Conservation (phyloP, 768 basidiomycete species). For the Suillus alpinus region DNA sequence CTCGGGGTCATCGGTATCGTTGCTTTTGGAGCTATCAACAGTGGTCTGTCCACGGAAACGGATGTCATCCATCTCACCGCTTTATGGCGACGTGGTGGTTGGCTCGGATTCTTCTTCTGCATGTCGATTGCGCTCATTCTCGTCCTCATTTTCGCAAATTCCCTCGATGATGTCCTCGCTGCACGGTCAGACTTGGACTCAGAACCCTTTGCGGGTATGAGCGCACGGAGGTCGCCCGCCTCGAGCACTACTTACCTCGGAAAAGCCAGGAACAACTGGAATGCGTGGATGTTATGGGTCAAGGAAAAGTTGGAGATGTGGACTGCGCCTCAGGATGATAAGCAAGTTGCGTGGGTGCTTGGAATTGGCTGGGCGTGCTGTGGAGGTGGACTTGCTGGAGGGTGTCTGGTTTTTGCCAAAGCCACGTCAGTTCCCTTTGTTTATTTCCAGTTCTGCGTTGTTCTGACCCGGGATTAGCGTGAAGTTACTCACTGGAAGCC, state of each 20-base stretch:
- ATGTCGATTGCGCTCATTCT: constrained; percentile 68
- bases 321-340: constrained; percentile 81
- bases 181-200: constrained; percentile 69
- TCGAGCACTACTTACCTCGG: constrained; percentile 27
- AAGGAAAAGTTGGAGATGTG: constrained; percentile 66
- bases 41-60: constrained; percentile 72
- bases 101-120: constrained; percentile 88
- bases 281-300: constrained; percentile 47
- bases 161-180: constrained; percentile 71
- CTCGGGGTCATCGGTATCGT: constrained; percentile 86
- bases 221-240: constrained; percentile 21
- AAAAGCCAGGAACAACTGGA: constrained; percentile 41
- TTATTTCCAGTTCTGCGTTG: constrained; percentile 2
- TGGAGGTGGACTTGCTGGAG: constrained; percentile 88
- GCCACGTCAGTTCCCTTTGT: constrained; percentile 25
- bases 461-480: constrained; percentile 46
- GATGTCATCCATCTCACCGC: constrained; percentile 72
- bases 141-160: constrained; percentile 64
- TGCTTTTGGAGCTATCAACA: constrained; percentile 81
- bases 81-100: constrained; percentile 83
- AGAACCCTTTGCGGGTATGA: constrained; percentile 47
- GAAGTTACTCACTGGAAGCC: constrained; percentile 69
- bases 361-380: constrained; percentile 94
- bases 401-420: constrained; percentile 82
- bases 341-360: constrained; percentile 82